phyloP scores from a whole-genome alignment of 352 stramenopile species.

The Nothophytophthora sp. region DNA sequence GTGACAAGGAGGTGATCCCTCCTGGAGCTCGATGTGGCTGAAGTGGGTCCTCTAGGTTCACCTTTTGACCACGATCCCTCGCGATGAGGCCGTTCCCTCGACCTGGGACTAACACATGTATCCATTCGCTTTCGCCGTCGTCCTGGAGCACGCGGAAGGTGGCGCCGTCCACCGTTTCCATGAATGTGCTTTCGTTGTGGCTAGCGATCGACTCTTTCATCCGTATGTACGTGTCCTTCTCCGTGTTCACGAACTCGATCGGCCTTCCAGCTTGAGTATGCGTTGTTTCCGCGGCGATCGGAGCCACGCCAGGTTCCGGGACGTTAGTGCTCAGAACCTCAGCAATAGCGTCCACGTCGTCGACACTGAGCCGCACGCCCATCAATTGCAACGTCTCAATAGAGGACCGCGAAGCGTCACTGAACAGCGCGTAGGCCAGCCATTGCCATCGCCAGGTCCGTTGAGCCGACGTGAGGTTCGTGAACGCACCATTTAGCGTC shows the following conservation, averaged over 20 bases:
- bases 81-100: conserved; percentile 25
- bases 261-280: conserved; percentile 1
- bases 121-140: conserved; percentile 17
- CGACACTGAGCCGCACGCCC: conserved; percentile 17
- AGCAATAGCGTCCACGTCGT: conserved; percentile 19
- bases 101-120: conserved; percentile 36
- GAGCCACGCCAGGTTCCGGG: conserved; percentile 14
- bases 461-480: conserved; percentile 9
- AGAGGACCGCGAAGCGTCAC: conserved; percentile 20
- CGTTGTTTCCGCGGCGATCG: conserved; percentile 3
- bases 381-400: conserved; percentile 26
- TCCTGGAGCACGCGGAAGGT: conserved; percentile 23
- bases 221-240: conserved; percentile 14
- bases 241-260: conserved; percentile 11
- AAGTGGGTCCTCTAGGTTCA: neutral
- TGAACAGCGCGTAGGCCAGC: conserved; percentile 27
- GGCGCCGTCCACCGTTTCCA: conserved; percentile 21
- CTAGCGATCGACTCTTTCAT: conserved; percentile 19
- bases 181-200: conserved; percentile 5
- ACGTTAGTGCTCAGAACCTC: conserved; percentile 17
- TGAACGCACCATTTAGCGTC: conserved; percentile 23
- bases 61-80: neutral
- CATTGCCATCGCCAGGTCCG: conserved; percentile 30
- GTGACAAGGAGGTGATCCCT: conserved; percentile 23
- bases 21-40: neutral